A percentile compares a stretch with the other conserved stretches of the same genome.
These are phyloP conservation scores for Pseudocercospora fijiensis DNA, from an alignment of 2,329 filamentous ascomycete genomes.

Conservation along the genomic window DNA sequence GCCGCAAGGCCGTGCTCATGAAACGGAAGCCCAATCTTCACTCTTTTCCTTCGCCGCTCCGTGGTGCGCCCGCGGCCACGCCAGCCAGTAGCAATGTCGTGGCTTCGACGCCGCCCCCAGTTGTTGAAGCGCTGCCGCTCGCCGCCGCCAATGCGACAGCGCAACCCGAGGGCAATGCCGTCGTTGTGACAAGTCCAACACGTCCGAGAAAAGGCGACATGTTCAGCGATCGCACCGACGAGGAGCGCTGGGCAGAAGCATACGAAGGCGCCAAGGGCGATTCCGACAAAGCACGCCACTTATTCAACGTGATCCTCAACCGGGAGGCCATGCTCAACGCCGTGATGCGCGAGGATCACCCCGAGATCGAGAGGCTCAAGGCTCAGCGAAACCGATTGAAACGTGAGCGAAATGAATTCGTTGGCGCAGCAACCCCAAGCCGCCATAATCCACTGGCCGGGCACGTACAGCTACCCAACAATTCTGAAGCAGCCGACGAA, in stretches of 20 bases:
- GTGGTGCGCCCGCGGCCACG: neutral
- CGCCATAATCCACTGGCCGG: neutral
- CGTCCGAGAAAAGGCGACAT: neutral
- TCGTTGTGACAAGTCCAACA: conserved; percentile 5
- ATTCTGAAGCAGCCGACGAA: conserved; percentile 12
- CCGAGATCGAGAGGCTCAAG: conserved; percentile 16
- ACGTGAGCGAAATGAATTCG: conserved; percentile 8
- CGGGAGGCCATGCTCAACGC: conserved; percentile 19
- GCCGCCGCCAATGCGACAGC: neutral
- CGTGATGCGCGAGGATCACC: conserved; percentile 10
- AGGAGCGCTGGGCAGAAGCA: conserved; percentile 17
- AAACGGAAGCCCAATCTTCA: neutral
- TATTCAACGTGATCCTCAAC: conserved; percentile 13
- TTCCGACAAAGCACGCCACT: conserved; percentile 3
- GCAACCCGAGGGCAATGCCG: neutral
- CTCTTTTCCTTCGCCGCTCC: neutral
- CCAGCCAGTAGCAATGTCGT: neutral
- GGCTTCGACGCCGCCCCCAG: neutral
- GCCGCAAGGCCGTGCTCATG: neutral
- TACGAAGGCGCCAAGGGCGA: conserved; percentile 10
- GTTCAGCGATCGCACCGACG: neutral
- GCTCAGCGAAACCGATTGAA: conserved; percentile 13
- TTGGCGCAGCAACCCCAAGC: conserved; percentile 1
- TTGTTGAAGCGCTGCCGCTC: neutral
- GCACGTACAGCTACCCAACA: neutral